Percentiles rank a stretch among this genome's conserved stretches.
These are phyloP conservation scores for Colletotrichum abscissum DNA, from an alignment of 2,329 filamentous ascomycete species.

Conservation along the genomic window DNA sequence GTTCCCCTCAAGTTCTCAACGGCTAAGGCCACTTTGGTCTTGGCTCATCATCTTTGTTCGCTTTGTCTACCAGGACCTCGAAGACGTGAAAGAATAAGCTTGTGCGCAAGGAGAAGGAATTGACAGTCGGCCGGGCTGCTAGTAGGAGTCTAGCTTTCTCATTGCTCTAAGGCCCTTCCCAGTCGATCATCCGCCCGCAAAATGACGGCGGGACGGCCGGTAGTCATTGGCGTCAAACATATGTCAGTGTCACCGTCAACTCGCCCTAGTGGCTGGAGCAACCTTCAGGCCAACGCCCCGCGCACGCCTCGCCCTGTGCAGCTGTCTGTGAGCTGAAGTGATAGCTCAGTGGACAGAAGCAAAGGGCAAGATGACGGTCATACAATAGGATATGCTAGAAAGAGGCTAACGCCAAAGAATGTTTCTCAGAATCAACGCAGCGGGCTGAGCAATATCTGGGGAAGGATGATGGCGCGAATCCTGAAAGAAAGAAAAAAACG, in stretches of 20 bases:
- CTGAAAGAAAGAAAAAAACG: background rate
- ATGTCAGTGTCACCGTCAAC: constrained; percentile 12
- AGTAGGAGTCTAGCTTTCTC: background rate
- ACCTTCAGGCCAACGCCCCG: background rate
- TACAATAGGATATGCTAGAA: background rate
- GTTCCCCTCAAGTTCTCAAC: constrained; percentile 5
- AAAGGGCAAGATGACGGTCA: background rate
- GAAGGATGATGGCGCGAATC: background rate
- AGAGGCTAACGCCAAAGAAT: background rate
- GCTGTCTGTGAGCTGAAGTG: constrained; percentile 6
- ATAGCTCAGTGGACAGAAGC: constrained; percentile 7
- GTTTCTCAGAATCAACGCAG: background rate
- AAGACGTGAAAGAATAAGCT: constrained; percentile 3
- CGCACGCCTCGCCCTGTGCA: constrained; percentile 22
- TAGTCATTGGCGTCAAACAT: constrained; percentile 18
- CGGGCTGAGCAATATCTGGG: background rate
- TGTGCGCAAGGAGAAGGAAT: background rate
- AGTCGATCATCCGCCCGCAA: constrained; percentile 21
- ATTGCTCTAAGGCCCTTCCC: background rate
- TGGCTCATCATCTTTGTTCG: background rate
- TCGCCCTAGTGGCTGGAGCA: background rate
- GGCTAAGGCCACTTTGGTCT: background rate
- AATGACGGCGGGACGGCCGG: constrained; percentile 19
- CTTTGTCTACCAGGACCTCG: constrained; percentile 7
- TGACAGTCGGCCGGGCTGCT: background rate